A percentile compares a stretch with the other conserved stretches of the same genome.
phyloP scores from a whole-genome alignment of 2,329 filamentous ascomycete species.

The Xylariaceae sp. region DNA sequence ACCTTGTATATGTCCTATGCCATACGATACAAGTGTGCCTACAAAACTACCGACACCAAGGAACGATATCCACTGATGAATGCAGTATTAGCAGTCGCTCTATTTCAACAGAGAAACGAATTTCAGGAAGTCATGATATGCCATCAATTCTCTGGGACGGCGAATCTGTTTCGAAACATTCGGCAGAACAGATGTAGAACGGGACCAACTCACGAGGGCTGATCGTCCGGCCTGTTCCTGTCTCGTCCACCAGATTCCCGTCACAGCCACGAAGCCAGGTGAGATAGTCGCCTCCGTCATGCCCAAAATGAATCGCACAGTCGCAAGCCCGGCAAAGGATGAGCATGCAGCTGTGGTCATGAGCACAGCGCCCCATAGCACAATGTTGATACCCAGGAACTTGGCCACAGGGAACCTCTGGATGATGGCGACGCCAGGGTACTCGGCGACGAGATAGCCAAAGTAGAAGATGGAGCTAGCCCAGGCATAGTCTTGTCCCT shows the following conservation, averaged over 20 bases:
- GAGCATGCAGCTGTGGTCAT: slow-evolving; percentile 19
- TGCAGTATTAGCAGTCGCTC: too few species aligned
- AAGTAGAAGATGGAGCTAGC: slow-evolving; percentile 24
- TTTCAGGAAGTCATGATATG: too few species aligned
- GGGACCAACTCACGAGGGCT: too few species aligned
- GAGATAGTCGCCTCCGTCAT: slow-evolving; percentile 18
- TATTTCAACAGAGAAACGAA: too few species aligned
- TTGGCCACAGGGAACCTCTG: slow-evolving; percentile 30
- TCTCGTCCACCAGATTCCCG: slow-evolving; percentile 22
- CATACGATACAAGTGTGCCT: slow-evolving; percentile 15
- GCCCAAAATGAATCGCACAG: slow-evolving; percentile 16
- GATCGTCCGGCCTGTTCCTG: slow-evolving; percentile 20
- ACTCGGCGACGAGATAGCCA: slow-evolving; percentile 37
- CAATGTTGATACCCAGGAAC: slow-evolving; percentile 30
- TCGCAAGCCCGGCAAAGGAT: slow-evolving; percentile 16
- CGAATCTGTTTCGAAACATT: too few species aligned
- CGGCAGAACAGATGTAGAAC: too few species aligned
- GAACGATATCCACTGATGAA: slow-evolving; percentile 20
- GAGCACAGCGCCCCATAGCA: slow-evolving; percentile 35
- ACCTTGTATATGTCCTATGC: slow-evolving; percentile 14
- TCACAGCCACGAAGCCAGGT: slow-evolving; percentile 19
- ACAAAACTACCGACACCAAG: slow-evolving; percentile 18
- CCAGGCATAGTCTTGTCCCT: slow-evolving; percentile 21
- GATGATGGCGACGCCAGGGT: slow-evolving; percentile 32
- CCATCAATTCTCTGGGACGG: too few species aligned